A percentile compares a stretch with the other conserved stretches of the same genome.
phyloP scores from a whole-genome alignment of 2,329 filamentous ascomycete species.

The Penicillium sp. region DNA sequence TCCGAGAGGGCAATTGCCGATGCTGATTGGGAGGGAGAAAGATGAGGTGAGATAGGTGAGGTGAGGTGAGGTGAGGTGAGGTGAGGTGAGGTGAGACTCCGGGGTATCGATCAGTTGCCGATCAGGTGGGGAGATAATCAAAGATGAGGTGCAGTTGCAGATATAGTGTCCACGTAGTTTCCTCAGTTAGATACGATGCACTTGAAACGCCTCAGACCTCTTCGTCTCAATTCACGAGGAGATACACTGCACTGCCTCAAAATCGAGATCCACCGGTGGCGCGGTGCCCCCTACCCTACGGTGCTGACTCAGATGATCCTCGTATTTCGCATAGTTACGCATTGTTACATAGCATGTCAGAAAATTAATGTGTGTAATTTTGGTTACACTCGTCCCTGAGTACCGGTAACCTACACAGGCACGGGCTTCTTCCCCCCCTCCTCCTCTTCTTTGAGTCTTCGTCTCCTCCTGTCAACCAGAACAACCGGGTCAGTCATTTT shows the following conservation, averaged over 20 bases:
- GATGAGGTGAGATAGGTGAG: neutral
- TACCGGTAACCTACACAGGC: neutral
- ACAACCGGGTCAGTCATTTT: neutral
- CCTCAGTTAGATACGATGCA: neutral
- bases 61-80: constrained; percentile 10
- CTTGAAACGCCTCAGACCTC: neutral
- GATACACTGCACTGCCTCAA: neutral
- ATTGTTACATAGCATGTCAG: no score
- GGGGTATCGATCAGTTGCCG: constrained; percentile 23
- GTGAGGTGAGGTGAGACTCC: constrained; percentile 10
- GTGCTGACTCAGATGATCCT: neutral
- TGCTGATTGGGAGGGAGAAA: constrained; percentile 6
- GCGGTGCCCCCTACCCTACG: neutral
- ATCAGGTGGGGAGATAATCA: constrained; percentile 17
- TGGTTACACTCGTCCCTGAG: neutral
- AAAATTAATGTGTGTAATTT: neutral
- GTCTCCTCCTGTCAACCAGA: constrained; percentile 4
- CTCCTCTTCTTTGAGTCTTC: constrained; percentile 3
- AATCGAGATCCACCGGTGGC: neutral
- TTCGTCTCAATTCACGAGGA: neutral
- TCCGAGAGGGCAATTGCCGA: constrained; percentile 25
- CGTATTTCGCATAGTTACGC: no score
- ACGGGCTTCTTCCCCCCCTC: constrained; percentile 15
- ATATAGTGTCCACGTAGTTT: neutral
- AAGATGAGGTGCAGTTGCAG: neutral